phyloP scores from a whole-genome alignment of 306 rosid species.

The Medicago lupulina region DNA sequence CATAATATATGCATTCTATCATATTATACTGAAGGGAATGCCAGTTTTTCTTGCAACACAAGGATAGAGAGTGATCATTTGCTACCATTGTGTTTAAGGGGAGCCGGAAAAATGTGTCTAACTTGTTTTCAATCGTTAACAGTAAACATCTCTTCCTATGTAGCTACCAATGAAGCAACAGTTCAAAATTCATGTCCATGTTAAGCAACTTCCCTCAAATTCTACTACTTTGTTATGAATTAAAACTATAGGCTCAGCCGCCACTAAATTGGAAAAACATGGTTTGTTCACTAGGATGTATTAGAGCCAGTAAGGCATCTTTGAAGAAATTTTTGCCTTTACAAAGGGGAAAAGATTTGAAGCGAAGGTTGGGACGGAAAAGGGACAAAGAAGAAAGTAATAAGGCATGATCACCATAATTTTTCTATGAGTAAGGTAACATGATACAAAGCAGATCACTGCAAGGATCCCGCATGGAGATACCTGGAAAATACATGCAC shows the following conservation, averaged over 20 bases:
- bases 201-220: constrained; percentile 26
- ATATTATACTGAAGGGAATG: background rate
- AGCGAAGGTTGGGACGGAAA: background rate
- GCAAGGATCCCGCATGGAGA: constrained; percentile 60
- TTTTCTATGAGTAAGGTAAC: constrained; percentile 68
- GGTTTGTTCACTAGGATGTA: constrained; percentile 26
- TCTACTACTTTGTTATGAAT: constrained; percentile 2
- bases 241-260: constrained; percentile 24
- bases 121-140: constrained; percentile 1
- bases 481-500: constrained; percentile 52
- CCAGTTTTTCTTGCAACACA: background rate
- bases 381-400: constrained; percentile 41
- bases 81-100: background rate
- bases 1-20: constrained; percentile 1
- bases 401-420: constrained; percentile 46
- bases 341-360: constrained; percentile 19
- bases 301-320: constrained; percentile 8
- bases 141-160: constrained; percentile 31
- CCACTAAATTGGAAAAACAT: constrained; percentile 13
- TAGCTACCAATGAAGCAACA: constrained; percentile 18
- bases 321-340: constrained; percentile 37
- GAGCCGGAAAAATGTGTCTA: background rate
- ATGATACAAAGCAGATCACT: constrained; percentile 77
- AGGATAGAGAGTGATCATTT: background rate
- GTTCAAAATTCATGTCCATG: constrained; percentile 14